phyloP scores from a whole-genome alignment of 2,329 filamentous ascomycete species.

The Stemphylium beticola region DNA sequence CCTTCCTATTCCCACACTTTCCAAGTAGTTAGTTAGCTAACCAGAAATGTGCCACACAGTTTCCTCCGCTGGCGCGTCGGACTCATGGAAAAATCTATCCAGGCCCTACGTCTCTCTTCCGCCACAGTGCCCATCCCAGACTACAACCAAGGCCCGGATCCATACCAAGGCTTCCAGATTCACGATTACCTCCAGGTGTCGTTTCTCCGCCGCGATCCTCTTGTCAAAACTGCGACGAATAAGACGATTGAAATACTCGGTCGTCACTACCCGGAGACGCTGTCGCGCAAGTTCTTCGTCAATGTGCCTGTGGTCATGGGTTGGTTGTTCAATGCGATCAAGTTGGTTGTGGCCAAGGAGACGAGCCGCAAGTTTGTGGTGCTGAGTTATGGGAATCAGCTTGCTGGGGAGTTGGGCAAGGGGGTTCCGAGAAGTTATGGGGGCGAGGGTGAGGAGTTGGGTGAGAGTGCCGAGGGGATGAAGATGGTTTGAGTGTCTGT shows the following conservation, averaged over 20 bases:
- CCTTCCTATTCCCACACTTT: no score
- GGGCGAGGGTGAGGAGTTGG: conserved; percentile 67
- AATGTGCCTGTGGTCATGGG: conserved; percentile 93
- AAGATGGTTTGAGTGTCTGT: conserved; percentile 33
- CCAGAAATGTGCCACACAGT: conserved; percentile 53
- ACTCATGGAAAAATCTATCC: conserved; percentile 85
- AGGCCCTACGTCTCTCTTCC: conserved; percentile 71
- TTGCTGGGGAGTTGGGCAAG: conserved; percentile 70
- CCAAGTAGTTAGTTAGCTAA: no score
- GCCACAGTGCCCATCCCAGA: conserved; percentile 76
- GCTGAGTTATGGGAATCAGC: conserved; percentile 65
- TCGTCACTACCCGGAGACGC: conserved; percentile 85
- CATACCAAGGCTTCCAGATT: conserved; percentile 89
- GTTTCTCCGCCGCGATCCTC: conserved; percentile 81
- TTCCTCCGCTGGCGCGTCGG: conserved; percentile 91
- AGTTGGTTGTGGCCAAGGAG: conserved; percentile 55
- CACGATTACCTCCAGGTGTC: conserved; percentile 91
- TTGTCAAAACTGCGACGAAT: conserved; percentile 75
- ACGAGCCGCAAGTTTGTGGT: conserved; percentile 58
- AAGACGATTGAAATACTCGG: conserved; percentile 84
- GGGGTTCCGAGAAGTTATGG: conserved; percentile 79
- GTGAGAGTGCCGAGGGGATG: conserved; percentile 52
- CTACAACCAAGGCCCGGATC: conserved; percentile 69
- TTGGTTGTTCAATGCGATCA: conserved; percentile 64
- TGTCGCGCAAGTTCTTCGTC: conserved; percentile 93